Conservation (phyloP, 805 yeast species). For the Jamesozyma lodderae region DNA sequence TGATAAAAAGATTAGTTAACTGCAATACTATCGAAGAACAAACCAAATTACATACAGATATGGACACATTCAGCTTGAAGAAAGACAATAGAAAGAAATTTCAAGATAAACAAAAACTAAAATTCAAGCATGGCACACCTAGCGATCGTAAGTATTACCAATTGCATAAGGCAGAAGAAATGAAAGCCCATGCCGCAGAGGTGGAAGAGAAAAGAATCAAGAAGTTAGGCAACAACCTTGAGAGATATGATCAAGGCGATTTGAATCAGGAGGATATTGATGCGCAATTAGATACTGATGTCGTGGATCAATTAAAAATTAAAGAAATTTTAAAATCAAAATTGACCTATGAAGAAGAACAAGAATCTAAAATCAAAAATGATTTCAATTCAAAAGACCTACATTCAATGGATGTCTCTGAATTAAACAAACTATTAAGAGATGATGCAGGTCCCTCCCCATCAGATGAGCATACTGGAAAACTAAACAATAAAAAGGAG, state of each 20-base stretch:
- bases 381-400: slow-evolving; percentile 1
- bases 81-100: slow-evolving; percentile 35
- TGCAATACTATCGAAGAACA: not conserved
- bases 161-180: slow-evolving; percentile 17
- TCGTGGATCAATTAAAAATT: slow-evolving; percentile 7
- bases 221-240: slow-evolving; percentile 16
- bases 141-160: slow-evolving; percentile 31
- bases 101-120: slow-evolving; percentile 33
- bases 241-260: slow-evolving; percentile 12
- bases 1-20: too few species aligned
- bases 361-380: not conserved
- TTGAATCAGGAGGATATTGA: slow-evolving; percentile 6
- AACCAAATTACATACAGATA: not conserved
- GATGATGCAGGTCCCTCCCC: too few species aligned
- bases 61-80: slow-evolving; percentile 28
- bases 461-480: not conserved
- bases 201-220: slow-evolving; percentile 12
- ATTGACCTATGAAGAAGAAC: slow-evolving; percentile 2
- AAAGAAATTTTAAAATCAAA: slow-evolving; percentile 7
- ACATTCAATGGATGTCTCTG: slow-evolving; percentile 3
- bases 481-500: not conserved
- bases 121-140: slow-evolving; percentile 32
- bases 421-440: slow-evolving; percentile 1
- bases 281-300: slow-evolving; percentile 1
- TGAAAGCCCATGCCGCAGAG: slow-evolving; percentile 12